These are phyloP conservation scores for Spencermartinsiella ligniputridi DNA, from an alignment of 1,139 yeast genomes.

Conservation along the genomic window DNA sequence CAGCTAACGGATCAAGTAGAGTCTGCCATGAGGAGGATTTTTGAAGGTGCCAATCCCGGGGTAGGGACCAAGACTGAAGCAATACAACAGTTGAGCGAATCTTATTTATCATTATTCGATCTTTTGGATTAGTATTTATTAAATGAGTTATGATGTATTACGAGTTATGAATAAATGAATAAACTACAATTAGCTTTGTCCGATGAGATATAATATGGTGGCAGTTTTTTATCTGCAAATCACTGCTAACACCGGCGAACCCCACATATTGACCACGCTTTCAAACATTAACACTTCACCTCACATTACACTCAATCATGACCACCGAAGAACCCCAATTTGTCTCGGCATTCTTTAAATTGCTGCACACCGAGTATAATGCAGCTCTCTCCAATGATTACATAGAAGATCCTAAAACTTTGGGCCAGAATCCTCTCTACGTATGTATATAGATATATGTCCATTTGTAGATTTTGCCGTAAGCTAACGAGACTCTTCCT, in stretches of 20 bases:
- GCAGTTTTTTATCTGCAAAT: no score
- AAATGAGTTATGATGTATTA: not conserved
- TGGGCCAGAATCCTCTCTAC: constrained; percentile 11
- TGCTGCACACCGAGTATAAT: constrained; percentile 10
- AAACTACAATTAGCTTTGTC: no score
- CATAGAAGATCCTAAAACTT: constrained; percentile 6
- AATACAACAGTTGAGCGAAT: constrained; percentile 4
- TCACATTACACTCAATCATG: not conserved
- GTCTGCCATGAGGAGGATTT: constrained; percentile 2
- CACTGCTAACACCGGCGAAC: no score
- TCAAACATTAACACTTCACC: no score
- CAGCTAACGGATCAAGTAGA: constrained; percentile 8
- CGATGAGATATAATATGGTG: no score
- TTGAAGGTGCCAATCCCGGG: constrained; percentile 1
- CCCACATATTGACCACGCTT: no score
- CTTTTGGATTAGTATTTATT: constrained; percentile 1
- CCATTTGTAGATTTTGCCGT: not conserved
- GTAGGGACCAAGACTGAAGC: constrained; percentile 4
- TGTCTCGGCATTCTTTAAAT: constrained; percentile 14
- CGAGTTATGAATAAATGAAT: not conserved
- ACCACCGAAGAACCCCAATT: constrained; percentile 12
- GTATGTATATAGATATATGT: not conserved
- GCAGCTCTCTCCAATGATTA: constrained; percentile 14
- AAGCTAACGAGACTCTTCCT: constrained; percentile 9
- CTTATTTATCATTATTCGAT: constrained; percentile 9